Evolutionary conservation across 208 protist species (phyloP), one percentile per base, ranked within the genome.

Genomic region (Tritrichomonas foetus): DNA sequence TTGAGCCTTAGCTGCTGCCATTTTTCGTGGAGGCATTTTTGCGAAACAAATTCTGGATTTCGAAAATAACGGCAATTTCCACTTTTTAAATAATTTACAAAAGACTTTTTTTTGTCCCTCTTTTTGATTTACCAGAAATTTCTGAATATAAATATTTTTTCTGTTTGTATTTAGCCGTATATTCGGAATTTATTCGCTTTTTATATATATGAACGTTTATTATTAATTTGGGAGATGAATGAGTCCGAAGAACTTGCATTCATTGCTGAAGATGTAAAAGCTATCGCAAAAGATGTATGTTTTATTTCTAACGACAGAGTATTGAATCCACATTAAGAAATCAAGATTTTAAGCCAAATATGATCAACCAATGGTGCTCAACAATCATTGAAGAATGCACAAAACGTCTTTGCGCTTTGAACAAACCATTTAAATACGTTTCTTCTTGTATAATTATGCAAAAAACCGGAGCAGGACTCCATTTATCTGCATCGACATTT

Each of bases 361-460:
- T 72, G 57, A 69, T 93, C 13, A 64, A 64, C 39, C 89, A 93
- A 93, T 93, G 89, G 89, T 93, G 89, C 36, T 69, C 50, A 44
- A 39, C 36, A 5, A 93, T 93, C 49, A 16, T 93, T 49, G 57
- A 64, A 93, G 57, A 93, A 11, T 64, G 50, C 25, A 64, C 57
- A 69, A 93, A 93, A 44, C 50, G 57, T 57, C 41, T 93, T 30
- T 64, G 50, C 41, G 89, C 50, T 11, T 39, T 47, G 1, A 97
- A 97, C 93, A 98, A 97, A 93, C 97, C 97, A 20, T 98, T 97
- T 96, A 98, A 98, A 94, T 98, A 97, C 82, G 94, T 98, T 39
- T 97, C 98, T 44, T 97, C 96, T 66, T 97, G 96, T 93, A 95
- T 97, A 14, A 95, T 98, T 16, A 98, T 97, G 96, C 97, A 98